Base-by-base conservation (phyloP, 768 basidiomycete genomes). In the Boletus rufocinnamomeus region DNA sequence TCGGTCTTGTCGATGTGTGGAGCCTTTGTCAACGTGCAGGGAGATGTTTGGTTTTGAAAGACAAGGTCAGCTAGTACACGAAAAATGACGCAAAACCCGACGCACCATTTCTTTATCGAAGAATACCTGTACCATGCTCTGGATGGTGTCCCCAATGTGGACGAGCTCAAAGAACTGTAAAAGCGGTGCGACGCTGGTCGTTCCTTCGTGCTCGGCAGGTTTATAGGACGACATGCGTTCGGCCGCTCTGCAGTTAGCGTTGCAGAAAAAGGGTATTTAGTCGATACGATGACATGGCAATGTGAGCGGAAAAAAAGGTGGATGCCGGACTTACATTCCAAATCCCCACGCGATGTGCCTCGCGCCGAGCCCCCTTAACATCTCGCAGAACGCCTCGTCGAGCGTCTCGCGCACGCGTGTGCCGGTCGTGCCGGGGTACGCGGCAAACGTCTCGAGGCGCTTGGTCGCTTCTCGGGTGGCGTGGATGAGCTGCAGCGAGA, bases 91-190 rank as follows among this genome's bases (percentile, higher is more conserved):
- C 8, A 17, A 40, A 35, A n/a, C 23, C 7, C 2, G 58, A 21
- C 87, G 27, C 60, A 91, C 93, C 75, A 98, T 76, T 66, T 97
- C 96, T 68, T 95, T 95, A 69, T 98, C 97, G 68, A 96, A 99
- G 72, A 95, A 99, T 2, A 98, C 97, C 65, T 99, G 95, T 7
- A 97, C 86, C 86, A 98, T 98, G 19, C 88, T 93, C 74, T 96
- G 93, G 45, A 98, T 98, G 17, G 93, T 99, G 69, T 99, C 96
- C 1, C 95, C 97, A 17, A 98, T 79, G 75, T 98, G 97, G 1
- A 96, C 96, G 25, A 98, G 79, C 77, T 98, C 96, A 63, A 99
- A 98, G 76, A 98, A 98, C 70, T 98, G 95, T 41, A 98, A 76
- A 3, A 99, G 75, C 0, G 97, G 97, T 1, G 95, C 94, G 3